phyloP scores from a whole-genome alignment of 345 rosid genomes.

The Citrus unshiu region DNA sequence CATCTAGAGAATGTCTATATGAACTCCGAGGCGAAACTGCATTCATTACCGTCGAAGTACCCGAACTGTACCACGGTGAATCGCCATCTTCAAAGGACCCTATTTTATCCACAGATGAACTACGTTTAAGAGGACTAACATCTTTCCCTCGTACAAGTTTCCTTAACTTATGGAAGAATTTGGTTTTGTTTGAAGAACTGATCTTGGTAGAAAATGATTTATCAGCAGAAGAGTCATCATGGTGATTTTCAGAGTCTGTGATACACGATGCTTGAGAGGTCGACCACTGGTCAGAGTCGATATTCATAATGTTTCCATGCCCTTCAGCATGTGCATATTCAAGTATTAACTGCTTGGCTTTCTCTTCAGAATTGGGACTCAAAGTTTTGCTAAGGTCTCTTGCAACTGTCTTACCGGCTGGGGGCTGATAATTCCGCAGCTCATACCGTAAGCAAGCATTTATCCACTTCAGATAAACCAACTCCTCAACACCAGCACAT shows the following conservation, averaged over 20 bases:
- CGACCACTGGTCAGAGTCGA: constrained; percentile 66
- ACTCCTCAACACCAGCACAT: constrained; percentile 65
- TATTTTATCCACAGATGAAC: constrained; percentile 25
- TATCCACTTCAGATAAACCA: constrained; percentile 87
- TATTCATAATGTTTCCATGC: constrained; percentile 23
- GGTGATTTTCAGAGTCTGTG: constrained; percentile 42
- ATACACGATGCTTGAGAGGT: constrained; percentile 47
- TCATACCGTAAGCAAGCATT: constrained; percentile 89
- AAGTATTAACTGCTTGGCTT: constrained; percentile 75
- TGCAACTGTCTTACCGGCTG: constrained; percentile 64
- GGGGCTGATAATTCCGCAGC: constrained; percentile 66
- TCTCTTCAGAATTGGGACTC: constrained; percentile 75
- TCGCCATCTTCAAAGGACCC: constrained; percentile 32
- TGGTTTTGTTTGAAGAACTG: constrained; percentile 38
- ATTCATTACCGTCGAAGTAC: constrained; percentile 21
- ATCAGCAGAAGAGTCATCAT: constrained; percentile 53
- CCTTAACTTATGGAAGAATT: constrained; percentile 57
- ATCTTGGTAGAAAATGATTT: constrained; percentile 28
- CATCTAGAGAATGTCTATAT: constrained; percentile 47
- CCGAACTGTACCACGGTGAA: constrained; percentile 31
- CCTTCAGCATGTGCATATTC: constrained; percentile 68
- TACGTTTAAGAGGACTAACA: constrained; percentile 22
- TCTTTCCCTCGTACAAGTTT: constrained; percentile 67
- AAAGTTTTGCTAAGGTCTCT: constrained; percentile 78
- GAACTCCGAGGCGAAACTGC: constrained; percentile 24